Conservation (phyloP, 768 basidiomycete genomes). For the Pholiota conissans region DNA sequence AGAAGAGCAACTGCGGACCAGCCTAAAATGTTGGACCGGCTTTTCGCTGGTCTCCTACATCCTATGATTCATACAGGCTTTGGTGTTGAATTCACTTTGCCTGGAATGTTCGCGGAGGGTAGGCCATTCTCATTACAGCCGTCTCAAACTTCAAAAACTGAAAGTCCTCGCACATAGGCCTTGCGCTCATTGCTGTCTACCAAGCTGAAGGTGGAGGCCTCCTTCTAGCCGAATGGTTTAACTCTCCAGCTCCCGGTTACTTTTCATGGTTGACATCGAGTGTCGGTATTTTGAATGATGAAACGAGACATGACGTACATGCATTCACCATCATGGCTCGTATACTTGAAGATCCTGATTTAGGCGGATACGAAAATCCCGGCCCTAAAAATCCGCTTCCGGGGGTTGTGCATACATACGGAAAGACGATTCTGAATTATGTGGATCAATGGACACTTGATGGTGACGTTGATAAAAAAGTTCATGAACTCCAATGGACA, state of each 20-base stretch:
- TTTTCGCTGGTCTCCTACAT: slow-evolving; percentile 58
- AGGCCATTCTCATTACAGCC: neutral
- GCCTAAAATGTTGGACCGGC: slow-evolving; percentile 58
- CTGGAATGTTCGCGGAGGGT: slow-evolving; percentile 68
- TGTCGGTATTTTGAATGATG: neutral
- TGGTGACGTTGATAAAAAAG: slow-evolving; percentile 27
- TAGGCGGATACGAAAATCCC: slow-evolving; percentile 21
- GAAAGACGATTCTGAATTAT: slow-evolving; percentile 40
- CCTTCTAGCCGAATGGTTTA: neutral
- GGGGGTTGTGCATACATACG: slow-evolving; percentile 34
- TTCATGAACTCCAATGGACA: slow-evolving; percentile 62
- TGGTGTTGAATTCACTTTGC: slow-evolving; percentile 60
- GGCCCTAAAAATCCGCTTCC: slow-evolving; percentile 27
- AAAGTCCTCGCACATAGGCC: slow-evolving; percentile 33
- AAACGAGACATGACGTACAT: neutral
- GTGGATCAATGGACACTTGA: slow-evolving; percentile 42
- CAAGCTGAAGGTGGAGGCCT: neutral
- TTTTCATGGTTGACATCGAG: neutral
- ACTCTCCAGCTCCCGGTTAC: neutral
- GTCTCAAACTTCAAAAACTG: neutral
- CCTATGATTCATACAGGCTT: slow-evolving; percentile 65
- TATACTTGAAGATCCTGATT: slow-evolving; percentile 50
- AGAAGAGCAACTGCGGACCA: slow-evolving; percentile 32
- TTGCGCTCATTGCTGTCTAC: slow-evolving; percentile 58
- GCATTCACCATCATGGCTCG: slow-evolving; percentile 37